Base-by-base conservation (phyloP, 495 filamentous ascomycete genomes). In the Niebla homalea region DNA sequence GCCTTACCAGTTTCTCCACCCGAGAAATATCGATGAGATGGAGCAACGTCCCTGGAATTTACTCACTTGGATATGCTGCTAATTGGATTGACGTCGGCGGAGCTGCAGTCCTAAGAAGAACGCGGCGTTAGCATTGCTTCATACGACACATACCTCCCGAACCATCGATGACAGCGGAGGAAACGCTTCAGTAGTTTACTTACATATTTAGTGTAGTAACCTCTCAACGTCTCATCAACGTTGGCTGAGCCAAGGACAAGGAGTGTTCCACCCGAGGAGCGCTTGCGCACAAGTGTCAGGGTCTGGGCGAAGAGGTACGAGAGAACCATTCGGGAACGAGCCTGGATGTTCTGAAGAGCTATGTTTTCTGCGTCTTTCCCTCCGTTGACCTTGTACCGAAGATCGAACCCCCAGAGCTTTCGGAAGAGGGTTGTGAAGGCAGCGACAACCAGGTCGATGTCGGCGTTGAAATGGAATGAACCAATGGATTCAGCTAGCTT, bases 331-430 rank as follows among this genome's bases (percentile, higher is more conserved):
- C 89, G 69, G 8, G 74, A 62, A 2, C 88, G 70, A 3, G 89
- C 87, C 60, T 94, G 88, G 18, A 94, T 78, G 57, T 88, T 89
- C 58, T 90, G 90, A 18, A 90, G 63, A 4, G 81, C 83, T 14
- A 85, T 62, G 46, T 83, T 87, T 56, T 83, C 79, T 0, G 74
- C 62, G 4, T 56, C 51, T 14, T 61, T 67, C 5, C 83, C 87
- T 21, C 84, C 84, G 42, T 86, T 66, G 20, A 79, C 74, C 61
- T 79, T 83, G 67, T 86, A 94, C 49, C 72, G 68, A 10, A 80
- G 83, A 36, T 68, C 65, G 58, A 78, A 81, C 46, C 64, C 65
- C 6, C 75, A 75, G 42, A 74, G 69, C 2, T 63, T 58, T 1
- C 69, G 69, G 45, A 86, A 76, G 5, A 85, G 61, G 26, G 68